Base-by-base conservation (phyloP, 495 filamentous ascomycete genomes). In the Parathielavia hyrcaniae region DNA sequence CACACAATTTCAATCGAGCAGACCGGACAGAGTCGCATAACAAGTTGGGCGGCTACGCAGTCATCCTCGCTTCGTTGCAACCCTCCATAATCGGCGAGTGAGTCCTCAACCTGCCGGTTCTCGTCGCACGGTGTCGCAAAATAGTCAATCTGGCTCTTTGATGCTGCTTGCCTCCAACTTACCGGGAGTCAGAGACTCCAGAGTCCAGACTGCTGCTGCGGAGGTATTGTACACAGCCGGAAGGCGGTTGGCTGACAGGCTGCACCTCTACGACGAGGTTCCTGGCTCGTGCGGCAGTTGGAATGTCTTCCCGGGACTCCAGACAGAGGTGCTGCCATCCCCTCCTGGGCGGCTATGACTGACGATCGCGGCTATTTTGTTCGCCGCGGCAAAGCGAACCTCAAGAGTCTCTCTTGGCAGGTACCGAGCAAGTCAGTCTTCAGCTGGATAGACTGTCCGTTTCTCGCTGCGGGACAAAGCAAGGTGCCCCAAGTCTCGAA, bases 51-150 rank as follows among this genome's bases (percentile, higher is more conserved):
- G 40, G 40, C 30, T 44, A 54, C 52, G 40, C 53, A 39, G 53
- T 49, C 45, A 49, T 49, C 19, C 52, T 41, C 54, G 11, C 54
- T 41, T 49, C 32, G 45, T 34, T 57, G 36, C 32, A 48, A 57
- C 54, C 54, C 54, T 30, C 54, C 54, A 49, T 34, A 1, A 5
- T 17, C 5, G 13, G 26, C 2, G 6, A 30, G 26, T 30, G 26
- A 30, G 3, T 30, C 26, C 26, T n/a, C n/a, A n/a, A 47, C 12
- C 5, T 23, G 22, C 11, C 22, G 20, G 2, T 38, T 38, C 35
- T 38, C 35, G 3, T 38, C 34, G 10, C 34, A 14, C 3, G 10
- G 35, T 38, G 1, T 38, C 35, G 2, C 2, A 8, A 38, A 14
- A 38, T 14, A 8, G 35, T 38, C 2, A 38, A 2, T 4, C 35